Conservation (phyloP, 352 stramenopile genomes). For the Globisporangium emineosum region DNA sequence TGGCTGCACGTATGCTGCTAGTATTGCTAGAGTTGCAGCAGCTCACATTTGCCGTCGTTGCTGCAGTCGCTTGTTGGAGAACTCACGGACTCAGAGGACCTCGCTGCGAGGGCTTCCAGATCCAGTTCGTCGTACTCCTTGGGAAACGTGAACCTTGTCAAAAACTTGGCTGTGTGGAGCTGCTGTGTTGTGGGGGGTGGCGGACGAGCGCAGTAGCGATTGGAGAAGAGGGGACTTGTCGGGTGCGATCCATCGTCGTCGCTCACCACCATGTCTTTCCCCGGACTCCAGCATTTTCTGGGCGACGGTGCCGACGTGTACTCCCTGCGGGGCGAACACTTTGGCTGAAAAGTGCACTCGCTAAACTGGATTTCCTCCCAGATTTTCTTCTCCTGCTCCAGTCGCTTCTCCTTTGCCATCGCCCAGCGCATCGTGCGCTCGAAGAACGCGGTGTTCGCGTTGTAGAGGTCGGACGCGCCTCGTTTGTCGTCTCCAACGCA, state of each 20-base stretch:
- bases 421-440: constrained; percentile 44
- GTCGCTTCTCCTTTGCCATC: constrained; percentile 27
- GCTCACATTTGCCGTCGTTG: not conserved
- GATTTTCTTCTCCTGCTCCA: constrained; percentile 36
- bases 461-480: too few species aligned
- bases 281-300: constrained; percentile 6
- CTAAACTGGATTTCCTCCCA: constrained; percentile 33
- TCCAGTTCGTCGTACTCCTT: constrained; percentile 26
- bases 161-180: not conserved
- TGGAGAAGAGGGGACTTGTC: not conserved
- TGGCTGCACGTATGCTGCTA: too few species aligned
- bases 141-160: constrained; percentile 5
- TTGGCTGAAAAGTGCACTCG: constrained; percentile 61
- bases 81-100: constrained; percentile 23
- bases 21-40: not conserved
- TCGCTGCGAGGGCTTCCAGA: constrained; percentile 25
- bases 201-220: not conserved
- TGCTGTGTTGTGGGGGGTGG: not conserved
- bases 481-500: too few species aligned
- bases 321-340: constrained; percentile 15
- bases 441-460: constrained; percentile 44
- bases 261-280: not conserved
- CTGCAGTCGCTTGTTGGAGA: constrained; percentile 13
- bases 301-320: not conserved
- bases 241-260: not conserved